phyloP scores from a whole-genome alignment of 805 yeast genomes.

The Sungouiozyma ichnusensis region DNA sequence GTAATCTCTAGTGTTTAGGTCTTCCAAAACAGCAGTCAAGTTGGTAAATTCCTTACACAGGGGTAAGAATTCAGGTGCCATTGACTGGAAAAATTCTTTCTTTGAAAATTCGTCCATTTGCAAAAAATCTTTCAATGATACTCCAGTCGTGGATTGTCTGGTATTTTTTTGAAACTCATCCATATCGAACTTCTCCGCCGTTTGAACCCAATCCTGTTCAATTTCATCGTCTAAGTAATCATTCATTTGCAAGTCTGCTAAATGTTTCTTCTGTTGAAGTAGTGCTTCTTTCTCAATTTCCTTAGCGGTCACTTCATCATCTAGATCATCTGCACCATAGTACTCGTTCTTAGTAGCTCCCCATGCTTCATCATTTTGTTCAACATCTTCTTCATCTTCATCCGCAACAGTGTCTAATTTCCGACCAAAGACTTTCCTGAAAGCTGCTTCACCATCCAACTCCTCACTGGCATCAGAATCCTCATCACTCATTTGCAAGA shows the following conservation, averaged over 20 bases:
- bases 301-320: conserved; percentile 62
- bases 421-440: conserved; percentile 31
- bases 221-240: conserved; percentile 68
- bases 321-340: conserved; percentile 45
- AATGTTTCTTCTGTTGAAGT: conserved; percentile 70
- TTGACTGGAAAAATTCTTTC: conserved; percentile 41
- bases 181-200: conserved; percentile 38
- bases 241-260: conserved; percentile 63
- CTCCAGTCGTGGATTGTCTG: conserved; percentile 23
- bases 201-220: conserved; percentile 63
- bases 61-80: conserved; percentile 80
- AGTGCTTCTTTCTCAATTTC: conserved; percentile 81
- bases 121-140: conserved; percentile 36
- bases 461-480: conserved; percentile 27
- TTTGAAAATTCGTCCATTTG: conserved; percentile 45
- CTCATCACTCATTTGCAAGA: conserved; percentile 31
- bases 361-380: conserved; percentile 37
- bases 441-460: conserved; percentile 29
- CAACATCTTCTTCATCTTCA: conserved; percentile 22
- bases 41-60: conserved; percentile 49
- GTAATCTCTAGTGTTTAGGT: conserved; percentile 23
- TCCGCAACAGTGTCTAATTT: conserved; percentile 22
- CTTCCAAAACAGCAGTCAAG: conserved; percentile 35
- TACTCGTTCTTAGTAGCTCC: conserved; percentile 35
- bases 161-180: conserved; percentile 29